Evolutionary conservation across 192 early-diverging fungal genomes (phyloP), one percentile per base, ranked within the genome.

Genomic region (Anaeromyces robustus): DNA sequence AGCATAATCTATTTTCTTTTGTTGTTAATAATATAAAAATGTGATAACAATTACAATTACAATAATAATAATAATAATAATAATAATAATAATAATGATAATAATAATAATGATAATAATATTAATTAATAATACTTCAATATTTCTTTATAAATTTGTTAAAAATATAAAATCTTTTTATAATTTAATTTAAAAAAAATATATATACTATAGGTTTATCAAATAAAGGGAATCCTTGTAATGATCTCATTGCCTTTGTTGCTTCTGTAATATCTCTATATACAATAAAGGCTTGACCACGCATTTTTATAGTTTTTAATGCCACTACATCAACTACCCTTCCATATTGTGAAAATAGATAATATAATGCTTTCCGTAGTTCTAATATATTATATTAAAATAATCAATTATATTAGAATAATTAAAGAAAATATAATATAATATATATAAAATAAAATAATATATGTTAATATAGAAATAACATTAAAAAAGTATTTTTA

Each of bases 241-340:
- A 86, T 30, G 93, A 89, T 80, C 96, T 88, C 79, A 97, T 83
- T 11, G 98, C 96, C 0, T 92, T 86, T 34, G 96, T 96, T 5
- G 98, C 94, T 26, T 89, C 85, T 12, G 94, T 84, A n/a, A 96
- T 91, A 81, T 97, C 93, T 32, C 87, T 85, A 82, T 96, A 97
- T 22, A 92, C 96, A 29, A 99, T 85, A 84, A 95, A 97, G 0
- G 98, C 98, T 86, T 99, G 98, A 26, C 96, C 96, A 31, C 96
- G 94, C 90, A 95, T 92, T 77, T 91, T 93, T 30, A 84, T 81
- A 13, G 93, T 96, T 82, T 94, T 93, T 77, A 89, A 83, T 19
- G 95, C 94, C 16, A 95, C 94, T 29, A 99, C 92, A 84, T 95
- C 95, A 29, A 97, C 82, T 30, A 99, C 88, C 78, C 89, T 86